Conservation (phyloP, 768 basidiomycete genomes). For the Agrocybe pediades region DNA sequence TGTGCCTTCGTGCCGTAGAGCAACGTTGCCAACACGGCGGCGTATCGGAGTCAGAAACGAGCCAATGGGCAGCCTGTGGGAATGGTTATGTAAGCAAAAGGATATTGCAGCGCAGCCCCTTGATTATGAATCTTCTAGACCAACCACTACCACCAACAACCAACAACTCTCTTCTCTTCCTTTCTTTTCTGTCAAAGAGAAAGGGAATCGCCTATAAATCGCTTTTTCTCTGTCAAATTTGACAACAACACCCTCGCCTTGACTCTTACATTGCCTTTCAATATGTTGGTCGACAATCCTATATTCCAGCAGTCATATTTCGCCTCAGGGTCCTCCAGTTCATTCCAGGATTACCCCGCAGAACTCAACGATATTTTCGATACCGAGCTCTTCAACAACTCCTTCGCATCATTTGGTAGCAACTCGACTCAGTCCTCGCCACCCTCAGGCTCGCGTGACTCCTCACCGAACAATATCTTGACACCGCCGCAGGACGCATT, state of each 20-base stretch:
- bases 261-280: background rate
- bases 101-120: background rate
- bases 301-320: constrained; percentile 22
- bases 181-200: background rate
- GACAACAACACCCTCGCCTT: background rate
- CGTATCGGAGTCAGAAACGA: background rate
- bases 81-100: background rate
- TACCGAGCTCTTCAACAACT: constrained; percentile 53
- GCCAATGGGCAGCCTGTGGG: too few relatives aligned
- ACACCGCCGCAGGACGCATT: constrained; percentile 46
- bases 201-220: background rate
- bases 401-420: constrained; percentile 19
- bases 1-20: too few relatives aligned
- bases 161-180: background rate
- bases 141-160: background rate
- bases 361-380: constrained; percentile 69
- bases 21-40: too few relatives aligned
- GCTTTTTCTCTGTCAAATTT: background rate
- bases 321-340: constrained; percentile 11
- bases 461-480: constrained; percentile 43
- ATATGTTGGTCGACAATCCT: constrained; percentile 25
- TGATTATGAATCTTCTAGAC: background rate
- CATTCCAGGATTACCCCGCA: constrained; percentile 22
- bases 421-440: constrained; percentile 33
- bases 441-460: constrained; percentile 42